These are phyloP conservation scores for Hymenoscyphus repandus DNA, from an alignment of 2,329 filamentous ascomycete genomes.

Conservation along the genomic window DNA sequence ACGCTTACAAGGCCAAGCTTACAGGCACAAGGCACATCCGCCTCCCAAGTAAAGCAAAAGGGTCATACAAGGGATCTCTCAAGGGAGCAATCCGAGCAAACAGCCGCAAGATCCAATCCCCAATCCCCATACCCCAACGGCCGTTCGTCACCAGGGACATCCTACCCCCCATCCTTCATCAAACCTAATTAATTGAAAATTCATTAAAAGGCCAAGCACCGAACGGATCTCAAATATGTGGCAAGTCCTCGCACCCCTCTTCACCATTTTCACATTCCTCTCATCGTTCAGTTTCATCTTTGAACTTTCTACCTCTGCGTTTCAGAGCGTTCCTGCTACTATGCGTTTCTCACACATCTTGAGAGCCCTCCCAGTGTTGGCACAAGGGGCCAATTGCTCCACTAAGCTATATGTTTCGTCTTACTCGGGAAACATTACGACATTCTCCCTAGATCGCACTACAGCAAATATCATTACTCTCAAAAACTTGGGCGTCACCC, in stretches of 20 bases:
- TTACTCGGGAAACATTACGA: slow-evolving; percentile 34
- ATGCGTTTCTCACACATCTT: slow-evolving; percentile 2
- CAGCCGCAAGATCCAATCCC: neutral
- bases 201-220: neutral
- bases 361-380: neutral
- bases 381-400: neutral
- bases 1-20: neutral
- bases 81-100: neutral
- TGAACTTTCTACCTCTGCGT: neutral
- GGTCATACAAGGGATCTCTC: neutral
- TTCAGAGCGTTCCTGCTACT: neutral
- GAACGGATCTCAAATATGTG: neutral
- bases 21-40: neutral
- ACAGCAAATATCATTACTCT: slow-evolving; percentile 22
- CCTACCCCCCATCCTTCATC: neutral
- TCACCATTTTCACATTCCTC: neutral
- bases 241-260: neutral
- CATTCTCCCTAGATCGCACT: slow-evolving; percentile 27
- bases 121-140: neutral
- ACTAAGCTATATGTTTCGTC: slow-evolving; percentile 35
- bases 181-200: neutral
- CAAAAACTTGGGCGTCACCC: slow-evolving; percentile 15
- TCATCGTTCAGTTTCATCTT: slow-evolving; percentile 2
- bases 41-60: neutral
- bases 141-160: neutral